These are phyloP conservation scores for Podospora comata DNA, from an alignment of 495 filamentous ascomycete genomes.

Conservation along the genomic window DNA sequence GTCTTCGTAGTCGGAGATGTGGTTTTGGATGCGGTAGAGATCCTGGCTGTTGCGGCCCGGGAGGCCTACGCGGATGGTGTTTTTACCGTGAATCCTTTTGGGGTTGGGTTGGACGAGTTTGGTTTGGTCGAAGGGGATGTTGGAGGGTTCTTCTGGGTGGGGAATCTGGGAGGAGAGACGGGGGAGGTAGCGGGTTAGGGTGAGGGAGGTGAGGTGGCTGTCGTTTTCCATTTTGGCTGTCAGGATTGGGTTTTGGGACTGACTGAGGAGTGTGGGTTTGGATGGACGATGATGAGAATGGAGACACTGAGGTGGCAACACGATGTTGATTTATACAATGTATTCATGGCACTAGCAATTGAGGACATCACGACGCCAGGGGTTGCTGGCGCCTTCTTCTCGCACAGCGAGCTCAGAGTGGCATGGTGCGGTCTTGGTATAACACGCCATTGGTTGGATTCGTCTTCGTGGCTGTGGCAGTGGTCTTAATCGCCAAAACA, in stretches of 20 bases:
- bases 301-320: background rate
- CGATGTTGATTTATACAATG: background rate
- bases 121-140: background rate
- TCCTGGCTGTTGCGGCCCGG: background rate
- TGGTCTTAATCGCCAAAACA: background rate
- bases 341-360: background rate
- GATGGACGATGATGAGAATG: background rate
- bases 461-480: background rate
- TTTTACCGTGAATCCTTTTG: background rate
- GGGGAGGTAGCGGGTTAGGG: background rate
- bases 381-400: background rate
- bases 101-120: background rate
- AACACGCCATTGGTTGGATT: background rate
- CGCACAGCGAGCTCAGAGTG: background rate
- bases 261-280: background rate
- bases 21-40: background rate
- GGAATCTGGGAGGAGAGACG: background rate
- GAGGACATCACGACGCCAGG: background rate
- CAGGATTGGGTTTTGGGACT: background rate
- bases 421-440: background rate
- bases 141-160: background rate
- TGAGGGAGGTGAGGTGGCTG: background rate
- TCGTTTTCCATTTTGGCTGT: background rate
- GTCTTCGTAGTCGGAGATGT: background rate
- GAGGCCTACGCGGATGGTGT: background rate